Evolutionary conservation across 2,329 filamentous ascomycete species (phyloP).

Genomic region (Colletotrichum gigasporum): DNA sequence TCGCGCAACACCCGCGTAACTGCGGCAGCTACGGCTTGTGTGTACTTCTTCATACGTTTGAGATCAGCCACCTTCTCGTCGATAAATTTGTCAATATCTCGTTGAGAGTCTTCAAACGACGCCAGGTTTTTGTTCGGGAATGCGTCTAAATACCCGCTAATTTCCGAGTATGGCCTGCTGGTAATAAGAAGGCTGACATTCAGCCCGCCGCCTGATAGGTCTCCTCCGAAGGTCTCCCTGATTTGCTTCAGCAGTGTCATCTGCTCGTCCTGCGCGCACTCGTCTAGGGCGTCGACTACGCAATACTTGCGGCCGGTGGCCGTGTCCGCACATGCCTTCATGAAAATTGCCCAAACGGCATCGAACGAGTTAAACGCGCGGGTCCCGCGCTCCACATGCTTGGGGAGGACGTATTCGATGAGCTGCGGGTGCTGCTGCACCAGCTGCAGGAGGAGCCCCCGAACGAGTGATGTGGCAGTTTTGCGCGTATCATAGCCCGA

Average conservation of each 20-base stretch:
- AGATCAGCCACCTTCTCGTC: neutral
- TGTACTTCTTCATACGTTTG: neutral
- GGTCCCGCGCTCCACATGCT: conserved; percentile 31
- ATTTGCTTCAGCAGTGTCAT: conserved; percentile 30
- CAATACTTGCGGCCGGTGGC: conserved; percentile 33
- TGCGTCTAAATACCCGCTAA: conserved; percentile 21
- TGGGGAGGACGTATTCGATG: conserved; percentile 31
- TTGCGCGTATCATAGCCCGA: conserved; percentile 34
- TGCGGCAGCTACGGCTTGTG: neutral
- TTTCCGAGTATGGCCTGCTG: conserved; percentile 33
- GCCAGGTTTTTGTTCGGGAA: conserved; percentile 36
- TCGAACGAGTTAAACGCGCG: conserved; percentile 35
- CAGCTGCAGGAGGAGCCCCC: conserved; percentile 36
- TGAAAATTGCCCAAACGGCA: conserved; percentile 34
- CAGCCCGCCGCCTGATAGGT: neutral
- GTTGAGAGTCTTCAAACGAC: conserved; percentile 32
- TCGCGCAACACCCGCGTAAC: neutral
- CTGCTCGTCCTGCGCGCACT: conserved; percentile 34
- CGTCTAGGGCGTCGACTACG: conserved; percentile 36
- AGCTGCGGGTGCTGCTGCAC: conserved; percentile 34
- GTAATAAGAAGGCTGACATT: conserved; percentile 33
- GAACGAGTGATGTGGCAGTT: conserved; percentile 35
- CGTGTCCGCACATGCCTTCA: conserved; percentile 24
- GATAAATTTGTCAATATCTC: neutral
- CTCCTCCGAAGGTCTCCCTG: conserved; percentile 18